Base-by-base conservation (phyloP, 345 rosid genomes). In the Hibiscus mutabilis region DNA sequence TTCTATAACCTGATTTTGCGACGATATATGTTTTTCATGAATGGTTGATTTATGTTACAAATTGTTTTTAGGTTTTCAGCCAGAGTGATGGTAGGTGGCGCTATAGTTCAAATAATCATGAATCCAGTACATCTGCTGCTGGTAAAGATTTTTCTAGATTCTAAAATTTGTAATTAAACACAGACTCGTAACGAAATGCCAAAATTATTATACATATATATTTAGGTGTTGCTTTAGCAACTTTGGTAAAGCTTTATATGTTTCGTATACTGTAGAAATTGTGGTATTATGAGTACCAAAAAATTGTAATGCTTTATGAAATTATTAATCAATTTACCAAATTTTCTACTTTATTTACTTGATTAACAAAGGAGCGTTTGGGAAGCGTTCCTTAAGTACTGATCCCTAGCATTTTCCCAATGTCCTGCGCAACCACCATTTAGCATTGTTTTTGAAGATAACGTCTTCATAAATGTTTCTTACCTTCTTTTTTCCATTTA, bases 1-100 rank as follows among this genome's bases (percentile, higher is more conserved):
- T 29, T 57, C 16, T 64, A 1, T 61, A 13, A 15, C 14, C 19
- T 40, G 52, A 64, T 64, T 64, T 64, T 19, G 3, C 5, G 1
- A 49, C 18, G 2, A 58, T 3, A 10, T 73, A 25, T 33, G 15
- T 68, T 55, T 35, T 37, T 74, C 69, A 18, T 31, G 31, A 18
- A 44, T 68, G 21, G 18, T 74, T 75, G 31, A 21, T 44, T 80
- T 72, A 66, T 77, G 16, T 68, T 12, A 7, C 25, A 75, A 46
- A 73, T 79, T 73, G 69, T 65, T 80, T 33, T 69, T 83, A 96
- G 99, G 88, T 89, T 80, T 82, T 96, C 27, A 86, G 99, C 84
- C 98, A 92, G 79, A 90, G 86, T 77, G 97, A 95, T 87, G 98
- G 99, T 78, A 86, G 86, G 78, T 92, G 98, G 98, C 89, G 94